Base-by-base conservation (phyloP, 345 rosid genomes). In the Camelina sativa region DNA sequence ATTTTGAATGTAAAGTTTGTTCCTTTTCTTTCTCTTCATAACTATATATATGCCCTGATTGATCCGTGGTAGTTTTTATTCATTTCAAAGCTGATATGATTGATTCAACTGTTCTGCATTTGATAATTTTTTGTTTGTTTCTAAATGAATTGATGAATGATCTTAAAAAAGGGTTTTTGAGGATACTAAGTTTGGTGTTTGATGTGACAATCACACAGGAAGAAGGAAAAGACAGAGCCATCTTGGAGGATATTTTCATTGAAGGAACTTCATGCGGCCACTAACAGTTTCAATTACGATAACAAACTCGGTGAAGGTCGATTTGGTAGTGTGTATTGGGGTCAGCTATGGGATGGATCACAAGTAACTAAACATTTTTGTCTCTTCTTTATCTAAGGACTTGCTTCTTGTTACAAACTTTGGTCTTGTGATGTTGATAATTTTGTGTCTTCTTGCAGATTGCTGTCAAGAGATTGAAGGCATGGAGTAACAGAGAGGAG, bases 281-380 rank as follows among this genome's bases (percentile, higher is more conserved):
- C 99, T 0, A 96, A 96, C 84, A 96, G 87, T 77, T 96, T 96
- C 58, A 96, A 96, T 76, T 92, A 92, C 41, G 99, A 96, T 77
- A 96, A 96, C 80, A 96, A 96, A 84, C 90, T 96, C 8, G 98
- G 99, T 62, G 99, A 96, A 88, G 98, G 99, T 32, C 96, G 87
- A 69, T 89, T 92, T 57, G 98, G 99, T 38, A 96, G 97, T 78
- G 99, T 92, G 22, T 96, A 92, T 77, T 96, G 99, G 99, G 98
- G 98, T 76, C 99, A 96, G 87, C 94, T 92, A 19, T 96, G 96
- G 92, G 98, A 96, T 86, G 98, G 98, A 38, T 92, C 99, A 73
- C 98, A 95, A 78, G 98, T 95, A 83, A 84, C 69, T 53, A 1
- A 34, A 46, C 23, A n/a, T 40, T 54, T n/a, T 6, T 20, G 1